phyloP scores from a whole-genome alignment of 164 flowering plant genomes.

The Nymphaea thermarum region DNA sequence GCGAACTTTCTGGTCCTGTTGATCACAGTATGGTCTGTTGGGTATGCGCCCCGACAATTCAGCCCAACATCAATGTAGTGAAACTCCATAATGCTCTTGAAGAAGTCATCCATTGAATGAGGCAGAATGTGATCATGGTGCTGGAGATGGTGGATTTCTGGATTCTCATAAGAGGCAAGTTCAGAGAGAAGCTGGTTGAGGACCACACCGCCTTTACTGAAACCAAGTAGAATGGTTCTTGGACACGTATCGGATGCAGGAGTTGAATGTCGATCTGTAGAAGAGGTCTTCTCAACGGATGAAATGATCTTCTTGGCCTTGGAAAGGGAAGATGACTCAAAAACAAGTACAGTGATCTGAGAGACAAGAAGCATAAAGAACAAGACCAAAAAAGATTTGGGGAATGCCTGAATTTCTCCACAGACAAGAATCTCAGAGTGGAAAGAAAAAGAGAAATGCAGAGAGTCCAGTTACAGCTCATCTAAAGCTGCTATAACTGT shows the following conservation, averaged over 20 bases:
- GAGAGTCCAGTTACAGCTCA: too few species aligned
- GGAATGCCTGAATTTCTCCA: too few species aligned
- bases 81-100: slow-evolving; percentile 58
- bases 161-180: slow-evolving; percentile 22
- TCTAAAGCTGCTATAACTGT: too few species aligned
- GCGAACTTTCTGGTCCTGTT: slow-evolving; percentile 25
- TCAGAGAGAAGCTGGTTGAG: slow-evolving; percentile 75
- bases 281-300: not conserved
- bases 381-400: not conserved
- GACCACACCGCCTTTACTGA: slow-evolving; percentile 86
- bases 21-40: slow-evolving; percentile 38
- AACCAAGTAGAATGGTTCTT: slow-evolving; percentile 56
- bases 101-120: slow-evolving; percentile 30
- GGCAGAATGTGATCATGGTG: slow-evolving; percentile 33
- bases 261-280: not conserved
- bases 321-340: not conserved
- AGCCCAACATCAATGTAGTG: slow-evolving; percentile 86
- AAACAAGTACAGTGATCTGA: not conserved
- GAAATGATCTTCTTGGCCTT: slow-evolving; percentile 39
- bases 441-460: too few species aligned
- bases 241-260: slow-evolving; percentile 8
- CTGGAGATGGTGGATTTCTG: not conserved
- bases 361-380: not conserved
- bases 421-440: too few species aligned
- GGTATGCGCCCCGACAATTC: slow-evolving; percentile 65